Conservation (phyloP, 148 eudicot species). For the Rheum nobile region DNA sequence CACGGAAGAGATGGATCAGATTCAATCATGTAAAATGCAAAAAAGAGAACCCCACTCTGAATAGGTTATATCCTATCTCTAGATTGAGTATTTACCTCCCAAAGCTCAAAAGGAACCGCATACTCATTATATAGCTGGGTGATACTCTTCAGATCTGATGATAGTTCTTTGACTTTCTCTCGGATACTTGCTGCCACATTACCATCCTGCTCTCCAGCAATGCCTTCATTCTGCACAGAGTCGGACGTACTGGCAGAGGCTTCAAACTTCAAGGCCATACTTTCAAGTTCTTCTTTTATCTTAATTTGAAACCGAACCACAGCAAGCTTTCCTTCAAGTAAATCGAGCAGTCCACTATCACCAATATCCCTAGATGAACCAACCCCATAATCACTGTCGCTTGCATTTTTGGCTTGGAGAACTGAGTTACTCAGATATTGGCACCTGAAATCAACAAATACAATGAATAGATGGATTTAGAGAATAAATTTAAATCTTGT, state of each 20-base stretch:
- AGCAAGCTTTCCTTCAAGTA: constrained; percentile 92
- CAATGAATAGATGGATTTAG: background rate
- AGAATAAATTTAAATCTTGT: background rate
- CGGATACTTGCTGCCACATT: constrained; percentile 24
- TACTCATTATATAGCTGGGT: constrained; percentile 91
- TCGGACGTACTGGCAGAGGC: constrained; percentile 41
- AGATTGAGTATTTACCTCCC: constrained; percentile 52
- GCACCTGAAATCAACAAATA: constrained; percentile 39
- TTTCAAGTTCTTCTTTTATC: constrained; percentile 65
- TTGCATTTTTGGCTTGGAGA: constrained; percentile 86
- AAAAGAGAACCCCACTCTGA: background rate
- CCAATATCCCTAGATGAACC: constrained; percentile 43
- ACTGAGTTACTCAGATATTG: constrained; percentile 89
- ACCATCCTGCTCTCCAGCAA: constrained; percentile 29
- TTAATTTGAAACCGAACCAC: constrained; percentile 88
- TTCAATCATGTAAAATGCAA: background rate
- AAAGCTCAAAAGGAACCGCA: constrained; percentile 92
- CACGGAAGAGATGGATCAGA: background rate
- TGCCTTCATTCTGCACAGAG: constrained; percentile 34
- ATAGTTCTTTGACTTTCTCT: constrained; percentile 76
- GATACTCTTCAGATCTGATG: constrained; percentile 72
- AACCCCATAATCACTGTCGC: constrained; percentile 32
- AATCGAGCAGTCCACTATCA: constrained; percentile 81
- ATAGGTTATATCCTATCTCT: background rate
- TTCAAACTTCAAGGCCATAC: constrained; percentile 45